Evolutionary conservation across 331 rosid species (phyloP), one percentile per base, ranked within the genome.

Genomic region (Quercus lobata): DNA sequence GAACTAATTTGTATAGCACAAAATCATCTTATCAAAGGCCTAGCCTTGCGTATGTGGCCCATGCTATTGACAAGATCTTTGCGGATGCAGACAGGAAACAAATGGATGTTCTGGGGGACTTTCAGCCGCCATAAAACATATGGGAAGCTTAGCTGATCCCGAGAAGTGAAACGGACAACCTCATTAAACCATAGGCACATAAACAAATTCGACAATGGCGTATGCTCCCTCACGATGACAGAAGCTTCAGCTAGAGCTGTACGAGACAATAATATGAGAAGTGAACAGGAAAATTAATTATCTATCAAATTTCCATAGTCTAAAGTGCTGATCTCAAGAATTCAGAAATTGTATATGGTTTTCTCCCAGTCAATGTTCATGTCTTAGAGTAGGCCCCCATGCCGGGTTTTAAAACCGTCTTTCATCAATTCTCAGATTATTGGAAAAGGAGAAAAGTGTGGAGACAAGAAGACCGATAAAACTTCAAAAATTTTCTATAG

Each of bases 111-210:
- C 89, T 85, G 78, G 54, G 87, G 82, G 70, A 90, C 88, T 77
- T 90, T 91, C 84, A 92, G 78, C 81, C 91, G 88, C 99, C 99
- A 96, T 53, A 93, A 76, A 25, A 96, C 93, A 75, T 90, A 93
- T n/a, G 99, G 98, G 86, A 96, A 96, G 84, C 99, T 93, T 58
- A 96, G 93, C 87, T 96, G 97, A 80, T 96, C 99, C 57, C 99
- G 87, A 16, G 99, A 96, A 74, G 98, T 93, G 89, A 93, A 96
- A 44, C 92, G 96, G 80, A 91, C 98, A 66, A 88, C 98, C 86
- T 96, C 98, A 24, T 91, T 92, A 79, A 96, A 96, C 99, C 99
- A 96, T 25, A 90, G 85, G 84, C 99, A 93, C 98, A 88, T 93
- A 56, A 90, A 84, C 80, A 88, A 75, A 86, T 93, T 96, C 3